Percentiles rank a stretch among this genome's conserved stretches.
Conservation (phyloP, 148 eudicot genomes). For the Silene latifolia region DNA sequence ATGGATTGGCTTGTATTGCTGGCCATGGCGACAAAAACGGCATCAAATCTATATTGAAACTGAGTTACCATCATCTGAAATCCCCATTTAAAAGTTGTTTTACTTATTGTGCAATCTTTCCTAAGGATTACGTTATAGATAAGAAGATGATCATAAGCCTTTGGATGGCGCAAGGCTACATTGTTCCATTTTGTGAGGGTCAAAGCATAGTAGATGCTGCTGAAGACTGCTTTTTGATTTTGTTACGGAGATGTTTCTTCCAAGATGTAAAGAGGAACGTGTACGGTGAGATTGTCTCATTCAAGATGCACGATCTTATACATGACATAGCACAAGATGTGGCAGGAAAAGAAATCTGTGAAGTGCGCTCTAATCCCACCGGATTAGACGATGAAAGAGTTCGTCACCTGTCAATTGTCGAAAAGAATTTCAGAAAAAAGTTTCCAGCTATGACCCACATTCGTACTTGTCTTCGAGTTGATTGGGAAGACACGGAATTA, state of each 20-base stretch:
- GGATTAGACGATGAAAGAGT: background rate
- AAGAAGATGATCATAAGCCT: background rate
- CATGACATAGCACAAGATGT: conserved; percentile 1
- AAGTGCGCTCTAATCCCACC: background rate
- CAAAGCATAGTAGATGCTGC: background rate
- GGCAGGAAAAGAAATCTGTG: background rate
- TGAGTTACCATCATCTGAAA: background rate
- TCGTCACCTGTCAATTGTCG: background rate
- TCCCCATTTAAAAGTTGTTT: background rate
- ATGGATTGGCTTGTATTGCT: background rate
- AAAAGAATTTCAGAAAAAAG: background rate
- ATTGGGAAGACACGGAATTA: too few relatives aligned
- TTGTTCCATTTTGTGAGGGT: background rate
- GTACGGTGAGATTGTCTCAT: background rate
- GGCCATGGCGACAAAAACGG: background rate
- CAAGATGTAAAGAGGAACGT: conserved; percentile 3
- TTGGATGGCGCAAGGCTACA: conserved; percentile 4
- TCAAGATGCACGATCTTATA: conserved; percentile 20
- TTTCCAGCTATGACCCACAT: too few relatives aligned
- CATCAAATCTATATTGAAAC: background rate
- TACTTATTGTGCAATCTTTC: background rate
- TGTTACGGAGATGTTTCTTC: conserved; percentile 7
- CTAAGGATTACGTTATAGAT: background rate
- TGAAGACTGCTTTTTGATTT: background rate
- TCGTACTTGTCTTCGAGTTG: too few relatives aligned